A percentile compares a stretch with the other conserved stretches of the same genome.
Evolutionary conservation across 2,329 filamentous ascomycete genomes (phyloP).

Genomic region (Mycosphaerella arachidis): DNA sequence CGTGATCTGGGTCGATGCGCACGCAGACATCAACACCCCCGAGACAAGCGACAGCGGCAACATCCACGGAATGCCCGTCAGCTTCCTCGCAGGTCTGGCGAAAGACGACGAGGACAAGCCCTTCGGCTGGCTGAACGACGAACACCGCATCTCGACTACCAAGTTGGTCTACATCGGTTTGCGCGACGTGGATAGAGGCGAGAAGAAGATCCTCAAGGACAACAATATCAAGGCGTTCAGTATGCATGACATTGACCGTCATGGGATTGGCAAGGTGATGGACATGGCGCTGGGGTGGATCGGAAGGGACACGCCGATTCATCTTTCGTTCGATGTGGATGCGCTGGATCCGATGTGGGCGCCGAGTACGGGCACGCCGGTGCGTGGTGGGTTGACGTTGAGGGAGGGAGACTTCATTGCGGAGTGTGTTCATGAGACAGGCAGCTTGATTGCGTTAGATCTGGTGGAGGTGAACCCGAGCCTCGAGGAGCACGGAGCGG

Average conservation of each 20-base stretch:
- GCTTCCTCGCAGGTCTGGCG: conserved; percentile 83
- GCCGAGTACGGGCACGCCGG: conserved; percentile 90
- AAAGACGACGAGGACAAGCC: conserved; percentile 64
- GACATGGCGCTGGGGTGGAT: conserved; percentile 98
- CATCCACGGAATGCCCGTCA: conserved; percentile 96
- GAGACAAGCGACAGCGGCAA: conserved; percentile 87
- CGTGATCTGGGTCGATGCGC: conserved; percentile 97
- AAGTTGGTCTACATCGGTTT: conserved; percentile 98
- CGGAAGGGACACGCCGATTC: conserved; percentile 89
- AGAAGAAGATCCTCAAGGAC: conserved; percentile 87
- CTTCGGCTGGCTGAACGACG: conserved; percentile 83
- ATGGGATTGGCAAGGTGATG: conserved; percentile 93
- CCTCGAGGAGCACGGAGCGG: conserved; percentile 56
- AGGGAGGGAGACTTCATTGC: conserved; percentile 97
- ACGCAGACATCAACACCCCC: conserved; percentile 95
- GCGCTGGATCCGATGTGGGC: conserved; percentile 95
- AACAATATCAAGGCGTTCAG: conserved; percentile 92
- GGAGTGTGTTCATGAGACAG: conserved; percentile 57
- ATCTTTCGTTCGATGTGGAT: conserved; percentile 95
- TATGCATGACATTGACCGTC: conserved; percentile 95
- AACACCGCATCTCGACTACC: conserved; percentile 64
- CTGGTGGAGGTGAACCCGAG: conserved; percentile 54
- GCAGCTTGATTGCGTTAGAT: conserved; percentile 54
- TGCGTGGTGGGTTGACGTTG: conserved; percentile 86
- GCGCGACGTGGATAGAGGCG: conserved; percentile 83